phyloP scores from a whole-genome alignment of 108 stramenopile genomes.

The Fistulifera solaris region DNA sequence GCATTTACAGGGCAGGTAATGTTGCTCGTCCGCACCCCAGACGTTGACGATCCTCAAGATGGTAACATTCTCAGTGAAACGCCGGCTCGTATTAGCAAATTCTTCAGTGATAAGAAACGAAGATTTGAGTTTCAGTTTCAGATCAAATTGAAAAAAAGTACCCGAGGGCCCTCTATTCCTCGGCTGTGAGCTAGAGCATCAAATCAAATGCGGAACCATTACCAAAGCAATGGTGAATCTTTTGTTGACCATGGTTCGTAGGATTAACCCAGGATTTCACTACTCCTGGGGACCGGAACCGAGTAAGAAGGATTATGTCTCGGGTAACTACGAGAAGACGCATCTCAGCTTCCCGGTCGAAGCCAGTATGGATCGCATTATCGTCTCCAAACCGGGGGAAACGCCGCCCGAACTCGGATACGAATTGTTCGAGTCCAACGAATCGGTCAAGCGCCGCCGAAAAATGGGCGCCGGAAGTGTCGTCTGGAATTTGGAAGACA shows the following conservation, averaged over 20 bases:
- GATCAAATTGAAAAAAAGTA: slow-evolving; percentile 52
- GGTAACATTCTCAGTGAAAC: slow-evolving; percentile 13
- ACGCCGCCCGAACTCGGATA: slow-evolving; percentile 48
- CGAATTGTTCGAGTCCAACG: slow-evolving; percentile 36
- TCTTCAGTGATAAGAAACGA: slow-evolving; percentile 44
- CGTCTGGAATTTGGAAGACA: slow-evolving; percentile 47
- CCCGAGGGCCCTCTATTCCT: slow-evolving; percentile 52
- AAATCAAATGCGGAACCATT: slow-evolving; percentile 40
- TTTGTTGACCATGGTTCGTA: slow-evolving; percentile 46
- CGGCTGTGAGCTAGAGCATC: slow-evolving; percentile 51
- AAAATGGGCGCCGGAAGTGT: slow-evolving; percentile 40
- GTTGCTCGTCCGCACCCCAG: slow-evolving; percentile 58
- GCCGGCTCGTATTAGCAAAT: slow-evolving; percentile 21
- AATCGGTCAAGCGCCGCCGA: slow-evolving; percentile 39
- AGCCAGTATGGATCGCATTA: slow-evolving; percentile 63
- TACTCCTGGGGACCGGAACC: slow-evolving; percentile 34
- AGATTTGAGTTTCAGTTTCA: slow-evolving; percentile 78
- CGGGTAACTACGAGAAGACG: slow-evolving; percentile 42
- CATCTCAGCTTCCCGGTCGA: slow-evolving; percentile 67
- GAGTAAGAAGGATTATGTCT: slow-evolving; percentile 7
- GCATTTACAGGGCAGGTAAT: slow-evolving; percentile 52
- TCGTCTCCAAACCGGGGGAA: slow-evolving; percentile 53
- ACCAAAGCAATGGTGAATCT: slow-evolving; percentile 39
- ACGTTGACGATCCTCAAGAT: slow-evolving; percentile 34
- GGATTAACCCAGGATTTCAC: slow-evolving; percentile 61